phyloP scores from a whole-genome alignment of 2,329 filamentous ascomycete genomes.

The Exophiala xenobiotica region DNA sequence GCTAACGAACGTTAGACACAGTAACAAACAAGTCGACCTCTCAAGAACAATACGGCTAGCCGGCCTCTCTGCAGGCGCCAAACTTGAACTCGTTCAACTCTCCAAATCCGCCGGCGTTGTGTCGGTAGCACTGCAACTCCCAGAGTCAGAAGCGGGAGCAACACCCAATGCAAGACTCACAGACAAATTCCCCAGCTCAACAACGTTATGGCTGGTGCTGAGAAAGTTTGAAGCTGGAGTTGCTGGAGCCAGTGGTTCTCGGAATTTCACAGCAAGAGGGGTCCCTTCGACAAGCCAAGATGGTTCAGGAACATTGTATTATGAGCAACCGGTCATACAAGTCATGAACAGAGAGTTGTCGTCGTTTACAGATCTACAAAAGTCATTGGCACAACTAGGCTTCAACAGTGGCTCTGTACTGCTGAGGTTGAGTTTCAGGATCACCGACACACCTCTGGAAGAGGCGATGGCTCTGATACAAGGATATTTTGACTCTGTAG shows the following conservation, averaged over 20 bases:
- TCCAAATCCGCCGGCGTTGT: slow-evolving; percentile 83
- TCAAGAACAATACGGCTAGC: slow-evolving; percentile 80
- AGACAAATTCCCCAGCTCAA: slow-evolving; percentile 84
- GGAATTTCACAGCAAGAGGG: slow-evolving; percentile 80
- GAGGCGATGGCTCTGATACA: slow-evolving; percentile 82
- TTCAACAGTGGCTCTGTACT: slow-evolving; percentile 81
- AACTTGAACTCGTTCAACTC: slow-evolving; percentile 84
- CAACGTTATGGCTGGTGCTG: slow-evolving; percentile 83
- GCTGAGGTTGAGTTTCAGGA: slow-evolving; percentile 73
- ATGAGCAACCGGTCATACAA: slow-evolving; percentile 81
- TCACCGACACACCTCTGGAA: slow-evolving; percentile 74
- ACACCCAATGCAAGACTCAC: slow-evolving; percentile 67
- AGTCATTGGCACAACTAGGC: slow-evolving; percentile 81
- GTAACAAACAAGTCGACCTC: slow-evolving; percentile 82
- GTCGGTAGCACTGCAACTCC: slow-evolving; percentile 83
- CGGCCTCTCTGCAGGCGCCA: slow-evolving; percentile 79
- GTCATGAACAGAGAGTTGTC: slow-evolving; percentile 78
- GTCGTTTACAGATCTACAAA: slow-evolving; percentile 78
- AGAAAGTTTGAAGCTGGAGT: slow-evolving; percentile 83
- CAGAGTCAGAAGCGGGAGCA: slow-evolving; percentile 65
- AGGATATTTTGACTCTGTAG: slow-evolving; percentile 49
- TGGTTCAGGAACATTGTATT: slow-evolving; percentile 70
- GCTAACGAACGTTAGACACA: slow-evolving; percentile 56
- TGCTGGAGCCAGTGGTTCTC: slow-evolving; percentile 58
- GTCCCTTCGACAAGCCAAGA: slow-evolving; percentile 62